Evolutionary conservation across 139 green algal genomes (phyloP).

Genomic region (Mesotaenium endlicherianum): DNA sequence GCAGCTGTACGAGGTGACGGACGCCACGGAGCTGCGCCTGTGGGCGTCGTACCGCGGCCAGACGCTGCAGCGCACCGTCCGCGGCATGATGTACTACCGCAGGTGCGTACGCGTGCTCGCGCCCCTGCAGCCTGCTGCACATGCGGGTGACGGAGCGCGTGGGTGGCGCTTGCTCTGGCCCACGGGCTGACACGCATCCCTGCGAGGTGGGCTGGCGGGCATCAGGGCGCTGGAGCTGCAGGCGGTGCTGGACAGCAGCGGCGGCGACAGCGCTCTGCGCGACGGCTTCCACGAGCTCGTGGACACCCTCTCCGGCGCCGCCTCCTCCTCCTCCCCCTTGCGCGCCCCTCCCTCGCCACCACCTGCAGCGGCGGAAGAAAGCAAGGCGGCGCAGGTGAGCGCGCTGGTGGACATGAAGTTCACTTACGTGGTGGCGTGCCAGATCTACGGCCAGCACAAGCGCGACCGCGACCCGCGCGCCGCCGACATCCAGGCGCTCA

Average conservation of each 20-base stretch:
- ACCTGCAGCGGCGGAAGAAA: background rate
- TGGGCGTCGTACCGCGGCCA: slow-evolving; percentile 82
- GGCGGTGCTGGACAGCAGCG: slow-evolving; percentile 50
- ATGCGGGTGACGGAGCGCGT: no score
- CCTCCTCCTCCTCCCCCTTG: background rate
- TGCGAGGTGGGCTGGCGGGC: no score
- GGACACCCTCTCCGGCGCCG: no score
- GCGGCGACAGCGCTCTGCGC: no score
- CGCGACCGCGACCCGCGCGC: slow-evolving; percentile 1
- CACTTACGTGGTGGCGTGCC: slow-evolving; percentile 72
- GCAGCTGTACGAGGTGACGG: slow-evolving; percentile 38
- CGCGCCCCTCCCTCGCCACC: background rate
- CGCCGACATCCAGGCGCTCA: slow-evolving; percentile 26
- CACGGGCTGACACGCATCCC: no score
- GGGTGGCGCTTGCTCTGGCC: no score
- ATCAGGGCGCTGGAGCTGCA: slow-evolving; percentile 64
- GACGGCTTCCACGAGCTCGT: no score
- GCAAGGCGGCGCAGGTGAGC: background rate
- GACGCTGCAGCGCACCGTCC: slow-evolving; percentile 75
- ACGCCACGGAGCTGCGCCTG: slow-evolving; percentile 68
- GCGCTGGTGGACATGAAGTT: slow-evolving; percentile 70
- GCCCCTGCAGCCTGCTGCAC: no score
- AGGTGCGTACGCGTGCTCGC: no score
- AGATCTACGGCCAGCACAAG: slow-evolving; percentile 62
- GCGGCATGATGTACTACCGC: slow-evolving; percentile 57